Percentiles rank a stretch among this genome's conserved stretches.
phyloP scores from a whole-genome alignment of 768 basidiomycete genomes.

The Phylloporus arenicola region DNA sequence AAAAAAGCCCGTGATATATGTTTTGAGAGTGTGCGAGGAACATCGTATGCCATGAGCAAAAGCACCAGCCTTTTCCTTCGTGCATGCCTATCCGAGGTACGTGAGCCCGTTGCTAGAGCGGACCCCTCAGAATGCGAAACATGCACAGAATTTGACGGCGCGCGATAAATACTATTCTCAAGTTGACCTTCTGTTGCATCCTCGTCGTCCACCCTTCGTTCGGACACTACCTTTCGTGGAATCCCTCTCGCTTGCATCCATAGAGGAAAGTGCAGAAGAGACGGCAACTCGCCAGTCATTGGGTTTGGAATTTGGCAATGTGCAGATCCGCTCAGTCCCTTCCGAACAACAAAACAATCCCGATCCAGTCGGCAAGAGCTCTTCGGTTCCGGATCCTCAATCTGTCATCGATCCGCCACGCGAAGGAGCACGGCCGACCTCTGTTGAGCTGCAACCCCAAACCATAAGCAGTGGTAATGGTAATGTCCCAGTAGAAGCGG shows the following conservation, averaged over 20 bases:
- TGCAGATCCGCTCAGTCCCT: not conserved
- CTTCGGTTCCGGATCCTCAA: conserved; percentile 1
- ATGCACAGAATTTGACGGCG: conserved; percentile 13
- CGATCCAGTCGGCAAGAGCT: not conserved
- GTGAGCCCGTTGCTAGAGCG: conserved; percentile 6
- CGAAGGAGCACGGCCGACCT: not conserved
- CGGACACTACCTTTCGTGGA: conserved; percentile 63
- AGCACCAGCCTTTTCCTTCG: conserved; percentile 52
- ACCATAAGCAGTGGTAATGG: not conserved
- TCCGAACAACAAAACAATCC: conserved; percentile 1
- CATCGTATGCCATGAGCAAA: conserved; percentile 55
- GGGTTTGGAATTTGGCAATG: conserved; percentile 28
- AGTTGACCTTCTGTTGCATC: conserved; percentile 67
- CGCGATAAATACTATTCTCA: conserved; percentile 27
- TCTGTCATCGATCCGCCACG: not conserved
- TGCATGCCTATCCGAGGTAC: conserved; percentile 32
- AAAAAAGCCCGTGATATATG: conserved; percentile 44
- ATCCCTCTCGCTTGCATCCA: conserved; percentile 51
- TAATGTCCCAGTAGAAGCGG: not conserved
- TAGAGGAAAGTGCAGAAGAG: conserved; percentile 66
- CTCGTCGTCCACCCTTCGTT: conserved; percentile 71
- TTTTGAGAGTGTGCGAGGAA: conserved; percentile 48
- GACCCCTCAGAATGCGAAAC: not conserved
- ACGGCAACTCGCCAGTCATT: conserved; percentile 39
- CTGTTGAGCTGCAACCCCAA: conserved; percentile 1